These are phyloP conservation scores for Daldinia concentrica DNA, from an alignment of 495 filamentous ascomycete species.

Conservation along the genomic window DNA sequence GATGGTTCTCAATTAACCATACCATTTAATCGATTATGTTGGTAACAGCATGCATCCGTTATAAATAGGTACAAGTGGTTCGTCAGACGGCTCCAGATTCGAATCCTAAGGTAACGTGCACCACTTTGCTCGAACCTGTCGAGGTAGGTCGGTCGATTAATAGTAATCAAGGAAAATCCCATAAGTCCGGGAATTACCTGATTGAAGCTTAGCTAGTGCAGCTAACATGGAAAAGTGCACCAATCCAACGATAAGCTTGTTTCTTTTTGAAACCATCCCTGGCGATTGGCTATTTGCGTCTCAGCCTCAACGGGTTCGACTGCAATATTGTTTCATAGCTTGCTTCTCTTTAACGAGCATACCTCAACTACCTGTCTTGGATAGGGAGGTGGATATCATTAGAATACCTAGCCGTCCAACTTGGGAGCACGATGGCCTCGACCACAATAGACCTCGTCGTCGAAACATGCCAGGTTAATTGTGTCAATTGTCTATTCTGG, in stretches of 20 bases:
- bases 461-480: conserved; percentile 4
- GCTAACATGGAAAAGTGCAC: conserved; percentile 5
- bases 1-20: conserved; percentile 2
- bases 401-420: neutral
- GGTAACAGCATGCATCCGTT: conserved; percentile 8
- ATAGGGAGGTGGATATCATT: conserved; percentile 11
- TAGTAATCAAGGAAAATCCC: conserved; percentile 34
- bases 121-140: neutral
- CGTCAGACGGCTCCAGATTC: neutral
- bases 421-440: neutral
- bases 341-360: conserved; percentile 34
- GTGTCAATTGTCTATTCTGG: neutral
- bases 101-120: conserved; percentile 12
- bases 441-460: conserved; percentile 7
- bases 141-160: conserved; percentile 10
- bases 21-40: conserved; percentile 5
- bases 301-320: conserved; percentile 34
- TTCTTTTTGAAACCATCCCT: conserved; percentile 36
- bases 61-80: conserved; percentile 25
- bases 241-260: conserved; percentile 24
- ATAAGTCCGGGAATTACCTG: conserved; percentile 16
- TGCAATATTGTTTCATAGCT: conserved; percentile 34
- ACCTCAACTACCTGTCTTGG: conserved; percentile 15
- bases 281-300: conserved; percentile 31
- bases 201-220: conserved; percentile 20